Conservation (phyloP, 495 filamentous ascomycete genomes). For the Hypoxylon perforatum region DNA sequence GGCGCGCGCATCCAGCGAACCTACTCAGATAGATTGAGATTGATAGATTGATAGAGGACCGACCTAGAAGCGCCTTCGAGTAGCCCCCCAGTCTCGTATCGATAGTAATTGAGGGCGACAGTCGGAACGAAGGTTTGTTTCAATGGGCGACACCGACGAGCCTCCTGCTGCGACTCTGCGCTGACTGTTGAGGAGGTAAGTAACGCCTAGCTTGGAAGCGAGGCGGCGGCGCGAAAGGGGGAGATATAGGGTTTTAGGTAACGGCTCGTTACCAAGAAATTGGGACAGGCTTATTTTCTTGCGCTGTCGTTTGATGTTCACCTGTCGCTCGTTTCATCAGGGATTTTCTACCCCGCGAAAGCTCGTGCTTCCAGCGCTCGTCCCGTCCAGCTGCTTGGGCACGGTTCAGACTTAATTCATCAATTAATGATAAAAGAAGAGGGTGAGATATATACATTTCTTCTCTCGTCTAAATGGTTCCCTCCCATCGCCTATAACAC, state of each 20-base stretch:
- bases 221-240: not conserved
- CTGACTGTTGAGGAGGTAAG: not conserved
- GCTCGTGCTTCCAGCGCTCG: not conserved
- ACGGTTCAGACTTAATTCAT: constrained; percentile 17
- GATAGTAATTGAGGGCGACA: not conserved
- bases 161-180: constrained; percentile 2
- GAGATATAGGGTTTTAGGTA: not conserved
- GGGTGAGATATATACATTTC: not conserved
- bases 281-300: constrained; percentile 13
- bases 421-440: not conserved
- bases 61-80: constrained; percentile 2
- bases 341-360: constrained; percentile 7
- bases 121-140: constrained; percentile 23
- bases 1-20: not conserved
- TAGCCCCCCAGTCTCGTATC: not conserved
- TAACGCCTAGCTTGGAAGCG: not conserved
- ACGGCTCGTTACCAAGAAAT: constrained; percentile 8
- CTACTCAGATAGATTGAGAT: not conserved
- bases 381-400: constrained; percentile 21
- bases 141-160: constrained; percentile 6
- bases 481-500: not conserved
- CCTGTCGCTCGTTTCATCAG: constrained; percentile 31
- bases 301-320: constrained; percentile 28
- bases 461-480: constrained; percentile 8
- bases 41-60: not conserved